Evolutionary conservation across 2,329 filamentous ascomycete species (phyloP).

Genomic region (Mycocentrospora acerina): DNA sequence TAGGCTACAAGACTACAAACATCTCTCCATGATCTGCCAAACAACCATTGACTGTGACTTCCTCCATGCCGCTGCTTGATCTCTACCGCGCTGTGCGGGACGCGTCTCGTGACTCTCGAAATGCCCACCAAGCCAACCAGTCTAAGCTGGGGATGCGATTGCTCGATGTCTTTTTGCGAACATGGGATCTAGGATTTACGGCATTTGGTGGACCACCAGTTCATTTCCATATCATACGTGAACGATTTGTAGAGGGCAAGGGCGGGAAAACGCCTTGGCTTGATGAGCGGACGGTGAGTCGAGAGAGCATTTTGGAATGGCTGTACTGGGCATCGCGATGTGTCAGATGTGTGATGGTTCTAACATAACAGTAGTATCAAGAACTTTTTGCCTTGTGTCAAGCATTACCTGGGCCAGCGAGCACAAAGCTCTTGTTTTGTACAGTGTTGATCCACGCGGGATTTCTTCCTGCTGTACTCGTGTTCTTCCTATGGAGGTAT

Average conservation of each 20-base stretch:
- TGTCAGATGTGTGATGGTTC: background rate
- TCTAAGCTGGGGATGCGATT: constrained; percentile 25
- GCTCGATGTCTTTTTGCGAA: constrained; percentile 27
- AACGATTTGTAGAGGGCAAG: constrained; percentile 58
- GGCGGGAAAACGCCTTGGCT: constrained; percentile 63
- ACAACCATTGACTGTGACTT: too few relatives aligned
- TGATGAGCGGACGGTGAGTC: constrained; percentile 66
- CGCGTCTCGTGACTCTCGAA: too few relatives aligned
- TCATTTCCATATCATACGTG: constrained; percentile 68
- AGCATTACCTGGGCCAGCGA: constrained; percentile 66
- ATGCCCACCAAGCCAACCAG: constrained; percentile 20
- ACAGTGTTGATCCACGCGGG: constrained; percentile 66
- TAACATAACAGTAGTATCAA: constrained; percentile 64
- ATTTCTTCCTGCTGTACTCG: constrained; percentile 57
- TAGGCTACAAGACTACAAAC: too few relatives aligned
- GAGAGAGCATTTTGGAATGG: too few relatives aligned
- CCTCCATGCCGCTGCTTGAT: too few relatives aligned
- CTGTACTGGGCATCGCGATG: too few relatives aligned
- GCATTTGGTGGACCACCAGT: constrained; percentile 68
- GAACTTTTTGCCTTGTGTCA: constrained; percentile 72
- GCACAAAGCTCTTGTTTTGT: constrained; percentile 72
- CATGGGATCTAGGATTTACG: constrained; percentile 65
- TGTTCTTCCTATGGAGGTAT: constrained; percentile 66
- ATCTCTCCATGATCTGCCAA: too few relatives aligned
- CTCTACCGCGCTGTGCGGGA: too few relatives aligned